Percentiles rank a stretch among this genome's conserved stretches.
phyloP scores from a whole-genome alignment of 768 basidiomycete genomes.

The Pholiota conissans region DNA sequence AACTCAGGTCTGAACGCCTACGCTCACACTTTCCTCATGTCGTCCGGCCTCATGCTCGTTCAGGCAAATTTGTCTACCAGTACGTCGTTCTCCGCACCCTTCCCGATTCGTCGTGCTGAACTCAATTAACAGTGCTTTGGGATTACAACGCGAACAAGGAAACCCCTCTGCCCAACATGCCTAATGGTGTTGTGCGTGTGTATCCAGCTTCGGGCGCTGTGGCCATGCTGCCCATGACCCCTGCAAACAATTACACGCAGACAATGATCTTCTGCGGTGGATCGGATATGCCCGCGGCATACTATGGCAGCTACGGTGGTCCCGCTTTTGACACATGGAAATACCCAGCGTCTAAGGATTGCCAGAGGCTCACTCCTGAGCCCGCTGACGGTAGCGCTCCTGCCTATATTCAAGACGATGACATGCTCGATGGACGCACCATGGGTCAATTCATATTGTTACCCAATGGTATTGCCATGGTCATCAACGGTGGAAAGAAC shows the following conservation, averaged over 20 bases:
- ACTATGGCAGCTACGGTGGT: constrained; percentile 75
- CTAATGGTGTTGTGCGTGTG: constrained; percentile 69
- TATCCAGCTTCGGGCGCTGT: constrained; percentile 89
- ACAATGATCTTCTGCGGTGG: constrained; percentile 94
- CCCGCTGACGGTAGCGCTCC: constrained; percentile 64
- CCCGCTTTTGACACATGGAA: constrained; percentile 75
- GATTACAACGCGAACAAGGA: constrained; percentile 52
- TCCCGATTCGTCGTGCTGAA: background rate
- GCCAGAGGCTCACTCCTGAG: constrained; percentile 87
- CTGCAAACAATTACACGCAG: constrained; percentile 83
- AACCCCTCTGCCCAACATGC: constrained; percentile 71
- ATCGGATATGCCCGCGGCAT: constrained; percentile 65
- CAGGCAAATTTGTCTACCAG: constrained; percentile 82
- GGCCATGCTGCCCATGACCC: constrained; percentile 90
- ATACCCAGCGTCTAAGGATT: constrained; percentile 67
- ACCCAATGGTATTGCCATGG: constrained; percentile 73
- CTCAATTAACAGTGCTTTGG: constrained; percentile 24
- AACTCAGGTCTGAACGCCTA: constrained; percentile 81
- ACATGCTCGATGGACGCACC: constrained; percentile 71
- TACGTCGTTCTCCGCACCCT: constrained; percentile 33
- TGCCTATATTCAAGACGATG: constrained; percentile 69
- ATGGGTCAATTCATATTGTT: constrained; percentile 96
- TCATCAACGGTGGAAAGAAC: constrained; percentile 81
- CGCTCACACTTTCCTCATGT: constrained; percentile 70
- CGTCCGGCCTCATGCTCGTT: constrained; percentile 76